A percentile compares a stretch with the other conserved stretches of the same genome.
Conservation (phyloP, 768 basidiomycete genomes). For the Clitopilus passeckerianus region DNA sequence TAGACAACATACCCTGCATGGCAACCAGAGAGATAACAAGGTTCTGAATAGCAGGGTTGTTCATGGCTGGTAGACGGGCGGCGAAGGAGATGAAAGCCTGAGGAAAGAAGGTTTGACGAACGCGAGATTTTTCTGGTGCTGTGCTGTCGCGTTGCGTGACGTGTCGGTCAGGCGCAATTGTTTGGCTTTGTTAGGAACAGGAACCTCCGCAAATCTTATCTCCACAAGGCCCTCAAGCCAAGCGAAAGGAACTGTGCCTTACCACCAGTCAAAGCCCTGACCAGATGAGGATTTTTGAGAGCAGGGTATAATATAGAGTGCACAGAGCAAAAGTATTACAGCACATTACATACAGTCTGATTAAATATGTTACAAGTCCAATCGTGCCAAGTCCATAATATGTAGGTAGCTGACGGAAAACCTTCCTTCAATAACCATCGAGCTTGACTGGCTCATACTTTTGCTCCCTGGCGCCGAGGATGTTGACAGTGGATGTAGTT, state of each 20-base stretch:
- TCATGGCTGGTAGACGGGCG: slow-evolving; percentile 42
- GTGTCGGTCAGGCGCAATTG: not conserved
- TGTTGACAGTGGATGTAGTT: not conserved
- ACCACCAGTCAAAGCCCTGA: too few species aligned
- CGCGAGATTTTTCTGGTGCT: not conserved
- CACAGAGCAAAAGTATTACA: too few species aligned
- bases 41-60: slow-evolving; percentile 74
- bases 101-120: not conserved
- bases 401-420: not conserved
- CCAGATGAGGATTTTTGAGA: too few species aligned
- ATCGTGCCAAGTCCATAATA: not conserved
- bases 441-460: not conserved
- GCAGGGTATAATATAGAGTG: too few species aligned
- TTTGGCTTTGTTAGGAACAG: not conserved
- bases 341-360: not conserved
- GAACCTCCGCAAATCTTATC: not conserved
- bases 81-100: slow-evolving; percentile 1
- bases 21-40: slow-evolving; percentile 87
- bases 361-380: not conserved
- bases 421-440: not conserved
- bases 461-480: not conserved
- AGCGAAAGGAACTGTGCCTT: not conserved
- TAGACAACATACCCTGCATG: slow-evolving; percentile 68
- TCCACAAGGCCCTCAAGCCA: not conserved
- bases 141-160: slow-evolving; percentile 1